Percentiles rank a stretch among this genome's conserved stretches.
phyloP scores from a whole-genome alignment of 768 basidiomycete genomes.

The Leccinum rimulosum region DNA sequence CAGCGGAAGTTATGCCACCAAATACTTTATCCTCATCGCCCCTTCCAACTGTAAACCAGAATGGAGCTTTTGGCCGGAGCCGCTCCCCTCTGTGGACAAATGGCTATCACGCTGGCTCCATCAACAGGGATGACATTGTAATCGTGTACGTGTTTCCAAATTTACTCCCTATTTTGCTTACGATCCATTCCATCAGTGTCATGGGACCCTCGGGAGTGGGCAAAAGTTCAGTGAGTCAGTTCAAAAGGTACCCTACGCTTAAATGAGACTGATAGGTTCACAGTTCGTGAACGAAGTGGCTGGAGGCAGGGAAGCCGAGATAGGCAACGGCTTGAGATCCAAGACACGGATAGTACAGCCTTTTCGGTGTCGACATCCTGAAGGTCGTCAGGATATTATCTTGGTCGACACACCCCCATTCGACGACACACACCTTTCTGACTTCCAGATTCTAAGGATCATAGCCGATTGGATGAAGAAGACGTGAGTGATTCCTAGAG shows the following conservation, averaged over 20 bases:
- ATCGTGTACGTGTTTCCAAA: slow-evolving; percentile 13
- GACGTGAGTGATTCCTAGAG: slow-evolving; percentile 7
- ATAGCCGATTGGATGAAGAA: slow-evolving; percentile 17
- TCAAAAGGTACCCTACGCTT: background rate
- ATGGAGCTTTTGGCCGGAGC: no score
- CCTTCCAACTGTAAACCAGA: no score
- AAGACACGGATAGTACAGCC: slow-evolving; percentile 6
- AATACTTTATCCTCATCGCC: no score
- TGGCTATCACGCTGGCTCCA: no score
- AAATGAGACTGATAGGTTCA: background rate
- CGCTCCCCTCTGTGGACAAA: no score
- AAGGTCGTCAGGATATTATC: slow-evolving; percentile 12
- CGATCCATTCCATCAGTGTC: slow-evolving; percentile 2
- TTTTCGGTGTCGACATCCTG: slow-evolving; percentile 14
- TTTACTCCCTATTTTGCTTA: background rate
- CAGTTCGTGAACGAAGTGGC: slow-evolving; percentile 16
- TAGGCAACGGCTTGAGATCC: slow-evolving; percentile 4
- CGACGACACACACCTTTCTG: slow-evolving; percentile 12
- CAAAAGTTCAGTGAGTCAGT: slow-evolving; percentile 20
- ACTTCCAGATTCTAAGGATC: slow-evolving; percentile 9
- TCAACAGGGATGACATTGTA: slow-evolving; percentile 11
- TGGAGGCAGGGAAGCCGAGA: background rate
- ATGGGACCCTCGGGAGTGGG: slow-evolving; percentile 18
- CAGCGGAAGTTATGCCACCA: no score
- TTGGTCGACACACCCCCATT: slow-evolving; percentile 21